phyloP scores from a whole-genome alignment of 495 filamentous ascomycete genomes.

The Lichina pygmaea region DNA sequence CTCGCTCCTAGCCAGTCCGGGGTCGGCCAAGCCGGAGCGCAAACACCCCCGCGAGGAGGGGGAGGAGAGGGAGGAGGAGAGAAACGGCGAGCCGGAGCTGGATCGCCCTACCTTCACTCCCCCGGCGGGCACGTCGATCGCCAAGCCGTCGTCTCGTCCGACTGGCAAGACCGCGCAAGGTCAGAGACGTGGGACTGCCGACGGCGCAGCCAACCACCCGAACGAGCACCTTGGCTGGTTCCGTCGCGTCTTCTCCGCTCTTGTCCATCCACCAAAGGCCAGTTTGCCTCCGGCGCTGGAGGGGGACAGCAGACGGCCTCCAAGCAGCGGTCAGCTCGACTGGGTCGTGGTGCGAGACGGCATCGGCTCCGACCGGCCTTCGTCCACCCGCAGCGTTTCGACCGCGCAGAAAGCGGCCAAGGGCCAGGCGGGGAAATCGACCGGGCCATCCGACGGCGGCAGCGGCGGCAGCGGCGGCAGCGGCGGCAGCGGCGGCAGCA shows the following conservation, averaged over 20 bases:
- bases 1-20: background rate
- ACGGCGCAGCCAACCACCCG: background rate
- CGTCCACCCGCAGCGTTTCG: background rate
- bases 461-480: background rate
- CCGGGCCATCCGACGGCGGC: conserved; percentile 8
- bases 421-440: conserved; percentile 7
- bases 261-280: conserved; percentile 20
- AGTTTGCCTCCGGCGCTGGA: conserved; percentile 6
- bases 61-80: background rate
- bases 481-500: conserved; percentile 5
- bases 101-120: conserved; percentile 2
- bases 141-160: background rate
- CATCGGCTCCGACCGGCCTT: background rate
- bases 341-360: conserved; percentile 41
- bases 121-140: background rate
- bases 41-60: background rate
- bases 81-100: background rate
- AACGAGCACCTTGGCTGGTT: conserved; percentile 23
- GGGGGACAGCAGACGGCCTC: conserved; percentile 37
- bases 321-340: conserved; percentile 61
- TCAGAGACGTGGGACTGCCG: background rate
- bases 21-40: background rate
- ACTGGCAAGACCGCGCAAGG: background rate
- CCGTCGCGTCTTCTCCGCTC: conserved; percentile 21
- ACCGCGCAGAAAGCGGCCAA: conserved; percentile 2